Base-by-base conservation (phyloP, 2,329 filamentous ascomycete species). In the Talaromyces sp. region DNA sequence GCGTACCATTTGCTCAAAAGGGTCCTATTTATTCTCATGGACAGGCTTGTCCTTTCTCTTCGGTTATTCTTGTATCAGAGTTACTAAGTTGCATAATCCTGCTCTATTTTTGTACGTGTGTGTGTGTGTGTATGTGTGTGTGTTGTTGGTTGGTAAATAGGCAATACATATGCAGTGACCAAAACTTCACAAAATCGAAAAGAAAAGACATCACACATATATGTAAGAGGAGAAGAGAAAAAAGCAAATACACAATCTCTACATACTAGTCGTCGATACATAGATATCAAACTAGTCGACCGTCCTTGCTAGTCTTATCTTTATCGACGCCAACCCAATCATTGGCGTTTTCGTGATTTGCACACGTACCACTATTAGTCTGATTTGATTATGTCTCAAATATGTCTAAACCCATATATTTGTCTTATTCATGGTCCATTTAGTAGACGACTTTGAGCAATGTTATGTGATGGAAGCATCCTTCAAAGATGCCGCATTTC, bases 291-390 rank as follows among this genome's bases (percentile, higher is more conserved):
- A 9, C 10, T 41, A 37, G n/a, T 9, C 33, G 11, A 27, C 6
- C 19, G 43, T 59, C 56, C 56, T 45, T 41, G 56, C 56, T 59
- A 59, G 56, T 59, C 56, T 59, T 59, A 59, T 59, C 56, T 41
- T 41, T 24, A 33, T 13, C 56, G 10, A 59, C 31, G 33, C 13
- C 56, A 59, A 33, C 33, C 56, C 56, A 59, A 59, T 59, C 56
- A 59, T 43, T 3, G 22, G 4, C 37, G 16, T 59, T 43, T 6
- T 6, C 9, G 31, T 43, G 56, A 19, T 45, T 37, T 16, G 33
- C 54, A 10, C 10, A 22, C 41, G 41, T 45, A 19, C n/a, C 41
- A 45, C n/a, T 19, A 19, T 45, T 22, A 45, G n/a, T 45, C 6
- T 19, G 4, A 31, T 6, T 31, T 31, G 6, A 50, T 27, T 37